Evolutionary conservation across 2,329 filamentous ascomycete species (phyloP), one percentile per base, ranked within the genome.

Genomic region (Apiospora pterosperma): DNA sequence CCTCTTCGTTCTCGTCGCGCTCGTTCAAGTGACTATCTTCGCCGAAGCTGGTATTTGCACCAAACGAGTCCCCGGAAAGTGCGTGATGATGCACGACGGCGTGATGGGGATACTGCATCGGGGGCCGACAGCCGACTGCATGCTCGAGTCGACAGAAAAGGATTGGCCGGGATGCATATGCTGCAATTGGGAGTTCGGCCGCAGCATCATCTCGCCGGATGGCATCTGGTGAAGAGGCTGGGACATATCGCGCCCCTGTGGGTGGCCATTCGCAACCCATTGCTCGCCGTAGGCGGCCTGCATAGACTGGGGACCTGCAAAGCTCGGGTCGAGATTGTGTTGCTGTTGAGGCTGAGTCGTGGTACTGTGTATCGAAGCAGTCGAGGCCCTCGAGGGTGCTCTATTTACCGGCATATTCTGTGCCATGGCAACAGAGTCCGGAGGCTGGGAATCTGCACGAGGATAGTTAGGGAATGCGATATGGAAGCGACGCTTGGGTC

Each of bases 21-120:
- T 88, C 87, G 69, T 88, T 73, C 78, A 89, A 81, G 70, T 89
- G 86, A 69, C 82, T 84, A 62, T 89, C 86, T 65, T 89, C 86
- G 36, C 81, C 82, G 69, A 87, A 88, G 73, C 82, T 87, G 66
- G 78, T 77, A 68, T 82, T 83, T 48, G 78, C 77, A 39, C 76
- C 79, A 69, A 84, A 88, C 41, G 82, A 80, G 48, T 89, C 86
- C 61, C 78, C 76, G 7, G 84, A 80, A n/a, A 88, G 75, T 19
- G 84, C 81, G 68, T 87, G 85, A 21, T 84, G 78, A 36, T 76
- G 71, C 67, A 79, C 76, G 68, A 66, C 66, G 23, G 75, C 23
- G 31, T 83, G 82, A 34, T 83, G 82, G 65, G 75, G 76, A 72
- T 77, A 84, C 39, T 77, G 68, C 73, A 84, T 78, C 52, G 76